A percentile compares a stretch with the other conserved stretches of the same genome.
Evolutionary conservation across 2,329 filamentous ascomycete species (phyloP).

Genomic region (Penicillium sp.): DNA sequence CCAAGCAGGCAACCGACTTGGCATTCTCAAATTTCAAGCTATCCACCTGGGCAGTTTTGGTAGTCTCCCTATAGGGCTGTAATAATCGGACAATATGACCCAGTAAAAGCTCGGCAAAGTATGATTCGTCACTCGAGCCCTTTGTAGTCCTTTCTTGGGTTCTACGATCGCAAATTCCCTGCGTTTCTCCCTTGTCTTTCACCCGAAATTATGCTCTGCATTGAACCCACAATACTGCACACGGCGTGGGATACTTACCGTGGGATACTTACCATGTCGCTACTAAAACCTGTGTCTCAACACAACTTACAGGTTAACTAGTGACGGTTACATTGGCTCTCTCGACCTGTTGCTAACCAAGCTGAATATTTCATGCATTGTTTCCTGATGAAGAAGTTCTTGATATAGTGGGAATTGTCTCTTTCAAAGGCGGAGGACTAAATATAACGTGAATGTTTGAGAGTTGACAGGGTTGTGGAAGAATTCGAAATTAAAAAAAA

Average conservation of each 20-base stretch:
- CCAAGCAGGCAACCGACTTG: conserved; percentile 5
- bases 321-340: no score
- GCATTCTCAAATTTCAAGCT: not conserved
- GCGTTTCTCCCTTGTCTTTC: not conserved
- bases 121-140: not conserved
- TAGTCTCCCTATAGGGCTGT: not conserved
- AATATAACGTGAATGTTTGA: not conserved
- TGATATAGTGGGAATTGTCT: not conserved
- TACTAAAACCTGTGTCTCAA: no score
- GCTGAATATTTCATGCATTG: not conserved
- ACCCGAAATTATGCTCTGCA: not conserved
- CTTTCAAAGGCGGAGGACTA: not conserved
- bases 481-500: not conserved
- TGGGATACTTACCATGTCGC: no score
- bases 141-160: not conserved
- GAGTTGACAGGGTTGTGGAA: not conserved
- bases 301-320: no score
- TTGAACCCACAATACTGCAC: not conserved
- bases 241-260: no score
- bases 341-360: not conserved
- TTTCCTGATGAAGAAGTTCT: not conserved
- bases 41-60: not conserved
- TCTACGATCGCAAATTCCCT: not conserved
- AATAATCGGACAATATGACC: no score
- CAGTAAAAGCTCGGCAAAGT: not conserved